Base-by-base conservation (phyloP, 768 basidiomycete genomes). In the Rhodotorula paludigena region DNA sequence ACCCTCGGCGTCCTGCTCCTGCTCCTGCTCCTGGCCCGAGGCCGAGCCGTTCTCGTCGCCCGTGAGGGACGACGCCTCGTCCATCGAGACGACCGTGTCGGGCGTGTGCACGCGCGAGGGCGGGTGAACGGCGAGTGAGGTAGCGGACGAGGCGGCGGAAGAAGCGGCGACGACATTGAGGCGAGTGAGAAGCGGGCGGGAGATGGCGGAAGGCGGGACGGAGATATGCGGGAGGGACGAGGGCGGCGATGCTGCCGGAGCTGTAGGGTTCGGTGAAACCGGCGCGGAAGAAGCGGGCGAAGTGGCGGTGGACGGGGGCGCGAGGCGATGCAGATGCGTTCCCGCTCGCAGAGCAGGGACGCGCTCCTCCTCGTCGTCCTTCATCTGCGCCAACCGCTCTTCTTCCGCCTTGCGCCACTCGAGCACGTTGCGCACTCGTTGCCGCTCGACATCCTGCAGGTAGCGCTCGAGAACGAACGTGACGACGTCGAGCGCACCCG, bases 381-480 rank as follows among this genome's bases (percentile, higher is more conserved):
- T n/a, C 23, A 32, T 14, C 33, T 30, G 44, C 2, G 52, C 38
- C 5, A 38, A 1, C n/a, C 57, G 57, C 45, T 44, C 35, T 30
- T 41, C 23, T 41, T 63, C 60, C 21, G 21, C 44, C 33, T 44
- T 61, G 20, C 49, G 57, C 66, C 64, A 57, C 28, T 69, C 68
- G n/a, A 52, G 18, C 18, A 28, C 11, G 14, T 52, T 59, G 52
- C 38, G 18, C 23, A 38, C 16, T 7, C 67, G 52, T 30, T 48
- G 56, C 55, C 63, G 60, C 41, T 67, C 60, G 76, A 89, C 88
- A 72, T 87, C 86, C 11, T 87, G 87, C 36, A 96, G 78, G 91
- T 92, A 97, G 23, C 90, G 89, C 80, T 94, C 92, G 30, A 97
- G 83, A 32, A 97, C 89, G 69, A 90, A 90, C 10, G 91, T 92